A percentile compares a stretch with the other conserved stretches of the same genome.
phyloP scores from a whole-genome alignment of 345 rosid genomes.

The Erucastrum elatum region DNA sequence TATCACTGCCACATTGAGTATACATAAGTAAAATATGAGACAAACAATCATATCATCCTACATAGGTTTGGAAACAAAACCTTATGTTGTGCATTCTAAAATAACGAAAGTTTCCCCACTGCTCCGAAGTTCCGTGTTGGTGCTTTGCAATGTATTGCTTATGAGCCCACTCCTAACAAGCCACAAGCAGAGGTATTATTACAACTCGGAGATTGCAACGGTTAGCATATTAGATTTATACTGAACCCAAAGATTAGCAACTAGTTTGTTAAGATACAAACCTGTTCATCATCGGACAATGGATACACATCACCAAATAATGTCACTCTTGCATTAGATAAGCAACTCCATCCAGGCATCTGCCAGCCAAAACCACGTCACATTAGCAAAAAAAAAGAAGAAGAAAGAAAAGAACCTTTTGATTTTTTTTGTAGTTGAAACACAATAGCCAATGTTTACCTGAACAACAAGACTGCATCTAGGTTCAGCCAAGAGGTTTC shows the following conservation, averaged over 20 bases:
- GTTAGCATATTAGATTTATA: not conserved
- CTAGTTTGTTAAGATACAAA: conserved; percentile 6
- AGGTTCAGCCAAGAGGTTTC: conserved; percentile 87
- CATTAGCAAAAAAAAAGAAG: not conserved
- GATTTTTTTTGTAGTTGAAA: not conserved
- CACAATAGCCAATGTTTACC: conserved; percentile 41
- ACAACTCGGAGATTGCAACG: not conserved
- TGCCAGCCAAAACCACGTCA: conserved; percentile 38
- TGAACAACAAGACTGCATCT: conserved; percentile 95
- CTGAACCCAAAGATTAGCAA: not conserved
- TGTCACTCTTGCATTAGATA: conserved; percentile 96
- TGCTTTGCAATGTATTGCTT: conserved; percentile 86
- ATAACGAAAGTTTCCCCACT: conserved; percentile 96
- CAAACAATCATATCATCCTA: not conserved
- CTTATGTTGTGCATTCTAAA: conserved; percentile 94
- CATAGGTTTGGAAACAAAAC: conserved; percentile 38
- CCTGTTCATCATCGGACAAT: conserved; percentile 87
- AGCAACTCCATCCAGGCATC: conserved; percentile 99
- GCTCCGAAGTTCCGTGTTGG: conserved; percentile 87
- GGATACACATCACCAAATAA: conserved; percentile 96
- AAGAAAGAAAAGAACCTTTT: not conserved
- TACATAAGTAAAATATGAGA: not conserved
- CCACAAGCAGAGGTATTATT: conserved; percentile 16
- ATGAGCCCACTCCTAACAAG: conserved; percentile 92
- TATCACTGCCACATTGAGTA: conserved; percentile 53